Evolutionary conservation across 805 yeast genomes (phyloP).

Genomic region (Cyberlindnera xylosilytica): DNA sequence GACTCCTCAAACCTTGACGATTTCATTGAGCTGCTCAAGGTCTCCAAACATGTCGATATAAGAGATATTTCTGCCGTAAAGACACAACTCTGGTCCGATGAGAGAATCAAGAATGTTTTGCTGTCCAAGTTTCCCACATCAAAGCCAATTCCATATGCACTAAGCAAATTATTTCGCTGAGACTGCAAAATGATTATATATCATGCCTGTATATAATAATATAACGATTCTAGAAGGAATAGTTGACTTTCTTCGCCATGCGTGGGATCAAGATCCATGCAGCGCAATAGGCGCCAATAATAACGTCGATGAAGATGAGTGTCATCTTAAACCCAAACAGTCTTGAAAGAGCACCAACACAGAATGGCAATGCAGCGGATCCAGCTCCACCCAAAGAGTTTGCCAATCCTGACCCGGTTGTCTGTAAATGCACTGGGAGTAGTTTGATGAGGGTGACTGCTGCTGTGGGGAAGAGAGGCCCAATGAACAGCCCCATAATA

Average conservation of each 20-base stretch:
- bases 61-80: no score
- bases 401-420: constrained; percentile 68
- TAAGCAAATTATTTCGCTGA: no score
- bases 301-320: constrained; percentile 8
- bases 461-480: constrained; percentile 73
- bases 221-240: constrained; percentile 6
- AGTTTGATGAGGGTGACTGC: constrained; percentile 60
- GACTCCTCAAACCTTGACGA: no score
- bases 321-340: constrained; percentile 11
- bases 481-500: constrained; percentile 56
- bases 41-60: no score
- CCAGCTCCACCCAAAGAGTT: constrained; percentile 84
- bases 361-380: constrained; percentile 69
- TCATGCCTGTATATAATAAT: no score
- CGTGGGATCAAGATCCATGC: constrained; percentile 10
- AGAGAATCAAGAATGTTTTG: no score
- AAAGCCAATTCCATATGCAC: no score
- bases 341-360: constrained; percentile 46
- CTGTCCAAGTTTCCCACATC: no score
- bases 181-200: no score
- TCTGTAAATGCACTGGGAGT: constrained; percentile 57
- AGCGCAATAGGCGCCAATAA: constrained; percentile 11
- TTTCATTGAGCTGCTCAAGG: no score
- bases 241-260: constrained; percentile 1
- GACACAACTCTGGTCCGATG: no score